phyloP scores from a whole-genome alignment of 1,139 yeast species.

The Ogataea hybrid region DNA sequence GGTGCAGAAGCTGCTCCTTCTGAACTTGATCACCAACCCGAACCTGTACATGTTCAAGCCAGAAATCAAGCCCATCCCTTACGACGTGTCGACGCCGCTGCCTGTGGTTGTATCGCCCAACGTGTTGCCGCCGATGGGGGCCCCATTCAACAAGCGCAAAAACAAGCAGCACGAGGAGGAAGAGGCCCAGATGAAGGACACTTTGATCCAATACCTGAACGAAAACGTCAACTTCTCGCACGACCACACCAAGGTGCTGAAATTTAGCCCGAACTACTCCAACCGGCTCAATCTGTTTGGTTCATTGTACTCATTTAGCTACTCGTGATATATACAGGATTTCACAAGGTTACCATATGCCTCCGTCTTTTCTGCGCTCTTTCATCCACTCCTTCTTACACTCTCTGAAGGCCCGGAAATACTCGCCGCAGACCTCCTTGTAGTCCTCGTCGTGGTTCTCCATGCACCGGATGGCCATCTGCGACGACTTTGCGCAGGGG shows the following conservation, averaged over 20 bases:
- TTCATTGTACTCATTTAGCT: slow-evolving; percentile 24
- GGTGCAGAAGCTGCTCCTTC: slow-evolving; percentile 24
- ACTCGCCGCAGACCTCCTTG: slow-evolving; percentile 73
- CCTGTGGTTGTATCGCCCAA: slow-evolving; percentile 9
- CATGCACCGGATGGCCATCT: slow-evolving; percentile 81
- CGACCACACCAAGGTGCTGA: slow-evolving; percentile 22
- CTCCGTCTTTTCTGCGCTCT: slow-evolving; percentile 32
- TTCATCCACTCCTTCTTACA: slow-evolving; percentile 77
- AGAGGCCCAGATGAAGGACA: slow-evolving; percentile 16
- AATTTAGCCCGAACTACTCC: slow-evolving; percentile 20
- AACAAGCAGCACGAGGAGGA: slow-evolving; percentile 16
- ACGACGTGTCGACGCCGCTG: slow-evolving; percentile 13
- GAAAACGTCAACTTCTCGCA: slow-evolving; percentile 23
- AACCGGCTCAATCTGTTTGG: slow-evolving; percentile 20
- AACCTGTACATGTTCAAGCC: slow-evolving; percentile 10
- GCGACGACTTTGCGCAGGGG: slow-evolving; percentile 88
- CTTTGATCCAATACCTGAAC: slow-evolving; percentile 22
- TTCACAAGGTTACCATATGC: slow-evolving; percentile 27
- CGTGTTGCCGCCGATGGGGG: slow-evolving; percentile 7
- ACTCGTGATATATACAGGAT: slow-evolving; percentile 16
- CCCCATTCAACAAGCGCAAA: slow-evolving; percentile 11
- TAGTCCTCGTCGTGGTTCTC: slow-evolving; percentile 65
- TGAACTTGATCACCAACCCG: slow-evolving; percentile 28
- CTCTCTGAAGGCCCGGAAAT: slow-evolving; percentile 89
- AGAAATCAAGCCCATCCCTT: slow-evolving; percentile 5